A percentile compares a stretch with the other conserved stretches of the same genome.
Conservation (phyloP, 1,139 yeast genomes). For the Arxiozyma bovina region DNA sequence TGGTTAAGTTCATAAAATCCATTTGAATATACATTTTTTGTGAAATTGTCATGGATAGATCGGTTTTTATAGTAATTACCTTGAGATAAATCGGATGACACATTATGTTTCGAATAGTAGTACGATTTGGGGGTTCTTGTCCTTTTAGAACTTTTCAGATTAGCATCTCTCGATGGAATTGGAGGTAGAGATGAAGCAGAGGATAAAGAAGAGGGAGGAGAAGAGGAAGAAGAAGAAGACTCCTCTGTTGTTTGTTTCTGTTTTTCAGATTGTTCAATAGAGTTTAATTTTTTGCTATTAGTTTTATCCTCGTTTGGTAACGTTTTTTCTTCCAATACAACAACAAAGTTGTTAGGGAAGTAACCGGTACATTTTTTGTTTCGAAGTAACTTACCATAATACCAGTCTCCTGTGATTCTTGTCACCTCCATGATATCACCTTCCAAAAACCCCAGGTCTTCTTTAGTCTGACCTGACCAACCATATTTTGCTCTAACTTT, state of each 20-base stretch:
- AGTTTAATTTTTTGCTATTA: not conserved
- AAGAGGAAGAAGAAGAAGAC: not conserved
- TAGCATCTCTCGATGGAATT: conserved; percentile 4
- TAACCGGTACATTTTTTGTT: conserved; percentile 69
- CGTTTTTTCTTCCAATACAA: not conserved
- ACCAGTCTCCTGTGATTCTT: conserved; percentile 85
- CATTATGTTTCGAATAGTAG: not conserved
- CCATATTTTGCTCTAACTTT: conserved; percentile 70
- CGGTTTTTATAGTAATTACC: not conserved
- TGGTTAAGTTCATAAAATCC: conserved; percentile 5
- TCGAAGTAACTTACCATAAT: conserved; percentile 74
- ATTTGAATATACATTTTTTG: not conserved
- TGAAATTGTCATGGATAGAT: not conserved
- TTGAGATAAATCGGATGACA: not conserved
- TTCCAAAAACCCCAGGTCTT: conserved; percentile 87
- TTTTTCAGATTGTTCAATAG: conserved; percentile 3
- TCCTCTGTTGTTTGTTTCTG: not conserved
- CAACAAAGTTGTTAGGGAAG: conserved; percentile 86
- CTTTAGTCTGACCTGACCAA: conserved; percentile 86
- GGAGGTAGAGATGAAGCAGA: not conserved
- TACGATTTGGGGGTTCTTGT: not conserved
- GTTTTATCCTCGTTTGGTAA: not conserved
- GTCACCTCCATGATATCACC: conserved; percentile 84
- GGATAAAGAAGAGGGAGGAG: not conserved
- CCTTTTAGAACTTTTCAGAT: not conserved